These are phyloP conservation scores for Paradendryphiella salina DNA, from an alignment of 2,329 filamentous ascomycete genomes.

Conservation along the genomic window DNA sequence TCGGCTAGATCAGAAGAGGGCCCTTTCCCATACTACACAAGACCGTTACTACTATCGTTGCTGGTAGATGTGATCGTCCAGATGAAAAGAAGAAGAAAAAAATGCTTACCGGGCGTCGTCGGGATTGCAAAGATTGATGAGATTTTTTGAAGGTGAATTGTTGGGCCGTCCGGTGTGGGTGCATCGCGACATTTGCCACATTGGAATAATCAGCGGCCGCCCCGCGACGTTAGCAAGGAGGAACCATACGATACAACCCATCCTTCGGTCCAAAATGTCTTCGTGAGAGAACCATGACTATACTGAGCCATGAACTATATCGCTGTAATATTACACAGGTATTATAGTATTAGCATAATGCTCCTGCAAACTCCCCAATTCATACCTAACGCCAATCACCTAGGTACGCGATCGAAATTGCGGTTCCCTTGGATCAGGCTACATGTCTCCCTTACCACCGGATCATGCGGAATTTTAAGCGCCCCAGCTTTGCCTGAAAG, in stretches of 20 bases:
- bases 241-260: background rate
- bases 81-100: background rate
- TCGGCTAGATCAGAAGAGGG: background rate
- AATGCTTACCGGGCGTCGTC: background rate
- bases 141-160: background rate
- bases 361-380: background rate
- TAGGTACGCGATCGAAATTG: background rate
- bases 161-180: background rate
- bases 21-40: background rate
- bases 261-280: background rate
- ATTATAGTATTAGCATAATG: background rate
- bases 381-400: slow-evolving; percentile 8
- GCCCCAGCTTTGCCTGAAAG: slow-evolving; percentile 1
- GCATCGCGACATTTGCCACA: background rate
- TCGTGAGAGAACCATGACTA: background rate
- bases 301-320: background rate
- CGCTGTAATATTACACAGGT: background rate
- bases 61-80: background rate
- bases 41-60: background rate
- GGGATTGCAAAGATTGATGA: background rate
- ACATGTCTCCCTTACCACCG: slow-evolving; percentile 3
- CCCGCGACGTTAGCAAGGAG: background rate
- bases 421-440: slow-evolving; percentile 6
- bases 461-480: background rate
- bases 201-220: background rate